Conservation (phyloP, 768 basidiomycete genomes). For the Agaricus subrufescens region DNA sequence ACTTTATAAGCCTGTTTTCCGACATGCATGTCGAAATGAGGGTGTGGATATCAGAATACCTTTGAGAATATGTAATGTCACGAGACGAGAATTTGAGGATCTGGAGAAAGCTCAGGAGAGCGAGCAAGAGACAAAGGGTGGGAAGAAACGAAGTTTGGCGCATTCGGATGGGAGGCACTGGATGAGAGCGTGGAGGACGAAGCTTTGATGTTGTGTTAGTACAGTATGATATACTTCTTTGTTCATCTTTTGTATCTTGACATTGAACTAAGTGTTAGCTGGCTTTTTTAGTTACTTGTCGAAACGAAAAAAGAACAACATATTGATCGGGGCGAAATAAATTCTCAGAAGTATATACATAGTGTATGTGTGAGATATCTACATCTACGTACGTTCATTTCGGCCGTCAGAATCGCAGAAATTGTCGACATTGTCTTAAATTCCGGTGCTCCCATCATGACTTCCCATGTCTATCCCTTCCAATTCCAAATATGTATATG, state of each 20-base stretch:
- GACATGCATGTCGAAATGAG: conserved; percentile 34
- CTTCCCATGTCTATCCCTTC: not conserved
- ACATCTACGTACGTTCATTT: not conserved
- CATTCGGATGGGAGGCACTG: conserved; percentile 1
- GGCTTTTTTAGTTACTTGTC: not conserved
- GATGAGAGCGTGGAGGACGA: conserved; percentile 5
- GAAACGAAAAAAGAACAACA: not conserved
- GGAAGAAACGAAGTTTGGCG: not conserved
- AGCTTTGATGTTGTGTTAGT: conserved; percentile 4
- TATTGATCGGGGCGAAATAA: not conserved
- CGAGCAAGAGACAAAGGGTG: conserved; percentile 3
- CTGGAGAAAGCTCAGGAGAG: conserved; percentile 13
- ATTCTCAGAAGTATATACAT: not conserved
- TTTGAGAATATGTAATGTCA: conserved; percentile 20
- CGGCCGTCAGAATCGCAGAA: not conserved
- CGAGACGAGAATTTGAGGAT: conserved; percentile 11
- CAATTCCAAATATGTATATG: too few species aligned
- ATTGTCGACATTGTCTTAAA: not conserved
- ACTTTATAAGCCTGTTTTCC: conserved; percentile 29
- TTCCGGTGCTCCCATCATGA: not conserved
- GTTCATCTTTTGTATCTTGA: not conserved
- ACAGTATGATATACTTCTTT: not conserved
- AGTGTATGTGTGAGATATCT: not conserved
- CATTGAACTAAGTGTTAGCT: not conserved
- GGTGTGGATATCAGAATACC: conserved; percentile 30